phyloP scores from a whole-genome alignment of 805 yeast genomes.

The Kazachstania psychrophila region DNA sequence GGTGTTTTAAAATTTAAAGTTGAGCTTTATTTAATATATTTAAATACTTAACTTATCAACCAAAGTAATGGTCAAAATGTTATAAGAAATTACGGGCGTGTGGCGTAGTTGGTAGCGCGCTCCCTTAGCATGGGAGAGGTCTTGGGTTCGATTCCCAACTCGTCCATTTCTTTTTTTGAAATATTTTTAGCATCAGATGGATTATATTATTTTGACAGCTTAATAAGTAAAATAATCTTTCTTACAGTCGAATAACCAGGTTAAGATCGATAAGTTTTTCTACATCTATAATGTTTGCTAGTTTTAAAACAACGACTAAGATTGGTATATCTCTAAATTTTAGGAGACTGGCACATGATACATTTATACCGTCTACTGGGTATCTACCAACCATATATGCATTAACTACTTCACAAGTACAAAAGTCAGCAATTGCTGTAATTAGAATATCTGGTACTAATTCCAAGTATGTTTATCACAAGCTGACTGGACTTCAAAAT shows the following conservation, averaged over 20 bases:
- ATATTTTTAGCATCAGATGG: not conserved
- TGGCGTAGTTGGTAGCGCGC: conserved; percentile 82
- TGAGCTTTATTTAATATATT: too few species aligned
- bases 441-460: conserved; percentile 73
- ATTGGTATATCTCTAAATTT: too few species aligned
- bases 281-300: too few species aligned
- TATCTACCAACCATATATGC: conserved; percentile 74
- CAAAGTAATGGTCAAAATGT: too few species aligned
- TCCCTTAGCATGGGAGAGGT: conserved; percentile 64
- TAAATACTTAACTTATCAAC: too few species aligned
- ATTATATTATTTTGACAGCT: not conserved
- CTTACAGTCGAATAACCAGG: not conserved
- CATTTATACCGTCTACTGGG: conserved; percentile 1
- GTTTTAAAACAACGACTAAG: not conserved
- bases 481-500: conserved; percentile 33
- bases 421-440: conserved; percentile 76
- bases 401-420: conserved; percentile 68
- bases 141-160: conserved; percentile 50
- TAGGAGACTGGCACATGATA: not conserved
- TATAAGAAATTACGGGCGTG: conserved; percentile 60
- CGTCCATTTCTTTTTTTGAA: conserved; percentile 41
- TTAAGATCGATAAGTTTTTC: too few species aligned
- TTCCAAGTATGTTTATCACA: conserved; percentile 36
- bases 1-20: too few species aligned
- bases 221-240: not conserved